Conservation (phyloP, 177 flowering plant genomes). For the Telopea speciosissima region DNA sequence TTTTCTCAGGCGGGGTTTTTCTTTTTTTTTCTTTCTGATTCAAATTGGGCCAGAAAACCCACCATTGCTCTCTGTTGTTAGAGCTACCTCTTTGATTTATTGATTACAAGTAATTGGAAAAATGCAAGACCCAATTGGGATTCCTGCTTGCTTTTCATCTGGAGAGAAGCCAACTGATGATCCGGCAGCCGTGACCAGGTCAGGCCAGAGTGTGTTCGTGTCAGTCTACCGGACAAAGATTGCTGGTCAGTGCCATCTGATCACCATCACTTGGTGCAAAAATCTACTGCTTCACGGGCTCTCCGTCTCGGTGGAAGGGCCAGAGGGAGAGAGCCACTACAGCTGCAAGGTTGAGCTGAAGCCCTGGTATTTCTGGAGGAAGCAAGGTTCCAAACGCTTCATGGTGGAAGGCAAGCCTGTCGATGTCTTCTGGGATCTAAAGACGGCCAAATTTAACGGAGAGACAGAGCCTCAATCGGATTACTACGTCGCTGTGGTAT, state of each 20-base stretch:
- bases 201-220: constrained; percentile 68
- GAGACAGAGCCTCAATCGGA: constrained; percentile 70
- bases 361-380: constrained; percentile 87
- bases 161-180: constrained; percentile 44
- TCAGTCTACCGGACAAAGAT: constrained; percentile 61
- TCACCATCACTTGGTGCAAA: constrained; percentile 85
- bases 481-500: constrained; percentile 79
- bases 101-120: background rate
- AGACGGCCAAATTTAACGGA: constrained; percentile 57
- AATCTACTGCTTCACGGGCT: constrained; percentile 67
- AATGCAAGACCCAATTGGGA: constrained; percentile 70
- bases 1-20: background rate
- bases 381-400: constrained; percentile 68
- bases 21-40: background rate
- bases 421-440: constrained; percentile 78
- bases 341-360: constrained; percentile 81
- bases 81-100: background rate
- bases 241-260: constrained; percentile 52
- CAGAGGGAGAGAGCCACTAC: constrained; percentile 30
- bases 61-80: background rate
- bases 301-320: constrained; percentile 55
- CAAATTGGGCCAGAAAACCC: background rate
- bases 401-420: constrained; percentile 41
- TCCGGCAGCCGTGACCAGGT: constrained; percentile 40
- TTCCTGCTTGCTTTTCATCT: constrained; percentile 72